Conservation (phyloP, 805 yeast species). For the Spathaspora girioi region DNA sequence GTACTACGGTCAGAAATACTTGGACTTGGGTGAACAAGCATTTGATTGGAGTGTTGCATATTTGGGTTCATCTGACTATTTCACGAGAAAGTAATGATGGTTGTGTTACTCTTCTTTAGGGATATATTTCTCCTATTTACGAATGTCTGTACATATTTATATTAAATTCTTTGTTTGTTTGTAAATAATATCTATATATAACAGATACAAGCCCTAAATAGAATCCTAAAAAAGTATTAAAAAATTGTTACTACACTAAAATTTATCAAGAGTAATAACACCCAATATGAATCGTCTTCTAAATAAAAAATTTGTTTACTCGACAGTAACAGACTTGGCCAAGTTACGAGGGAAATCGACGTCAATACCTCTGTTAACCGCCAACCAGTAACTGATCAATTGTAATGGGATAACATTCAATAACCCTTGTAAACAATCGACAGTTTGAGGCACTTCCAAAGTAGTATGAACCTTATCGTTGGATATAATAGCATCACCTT, state of each 20-base stretch:
- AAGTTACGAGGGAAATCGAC: constrained; percentile 98
- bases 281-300: neutral
- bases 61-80: constrained; percentile 70
- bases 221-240: neutral
- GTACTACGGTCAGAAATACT: constrained; percentile 58
- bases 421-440: constrained; percentile 96
- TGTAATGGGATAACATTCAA: constrained; percentile 93
- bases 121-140: neutral
- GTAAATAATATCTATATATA: neutral
- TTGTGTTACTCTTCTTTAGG: neutral
- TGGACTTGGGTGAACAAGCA: constrained; percentile 81
- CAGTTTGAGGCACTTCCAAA: constrained; percentile 90
- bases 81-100: constrained; percentile 45
- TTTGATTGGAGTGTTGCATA: constrained; percentile 69
- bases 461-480: constrained; percentile 59
- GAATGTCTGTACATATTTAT: neutral
- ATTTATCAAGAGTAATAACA: neutral
- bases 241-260: neutral
- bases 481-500: constrained; percentile 64
- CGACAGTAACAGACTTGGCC: constrained; percentile 98
- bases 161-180: neutral
- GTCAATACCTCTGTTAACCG: constrained; percentile 90
- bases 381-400: constrained; percentile 94
- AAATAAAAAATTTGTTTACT: constrained; percentile 19
- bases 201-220: neutral